These are phyloP conservation scores for Protomyces gravidus DNA, from an alignment of 1,139 yeast species.

Conservation along the genomic window DNA sequence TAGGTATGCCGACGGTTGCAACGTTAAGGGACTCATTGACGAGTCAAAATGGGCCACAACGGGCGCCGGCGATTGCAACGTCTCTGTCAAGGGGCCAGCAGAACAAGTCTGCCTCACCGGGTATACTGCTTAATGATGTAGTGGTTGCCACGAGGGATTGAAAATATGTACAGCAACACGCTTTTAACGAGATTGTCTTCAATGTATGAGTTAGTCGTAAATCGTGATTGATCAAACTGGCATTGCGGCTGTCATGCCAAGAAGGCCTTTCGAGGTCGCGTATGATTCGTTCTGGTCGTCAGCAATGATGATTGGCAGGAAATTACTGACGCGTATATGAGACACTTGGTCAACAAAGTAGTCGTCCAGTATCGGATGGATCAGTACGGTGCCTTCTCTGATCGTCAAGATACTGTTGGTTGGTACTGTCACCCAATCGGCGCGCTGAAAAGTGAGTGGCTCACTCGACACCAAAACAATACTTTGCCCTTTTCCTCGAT, in stretches of 20 bases:
- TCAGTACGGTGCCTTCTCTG: constrained; percentile 73
- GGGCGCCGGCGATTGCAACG: no score
- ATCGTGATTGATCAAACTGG: background rate
- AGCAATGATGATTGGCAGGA: background rate
- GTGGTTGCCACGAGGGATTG: no score
- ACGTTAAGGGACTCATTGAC: background rate
- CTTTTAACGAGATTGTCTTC: no score
- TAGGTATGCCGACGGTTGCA: background rate
- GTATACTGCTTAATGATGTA: no score
- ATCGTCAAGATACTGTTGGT: constrained; percentile 84
- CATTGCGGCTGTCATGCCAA: background rate
- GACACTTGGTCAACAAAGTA: constrained; percentile 21
- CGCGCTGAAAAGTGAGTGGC: constrained; percentile 91
- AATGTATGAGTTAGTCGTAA: no score
- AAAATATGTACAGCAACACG: no score
- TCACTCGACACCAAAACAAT: constrained; percentile 96
- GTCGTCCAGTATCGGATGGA: constrained; percentile 64
- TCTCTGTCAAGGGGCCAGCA: no score
- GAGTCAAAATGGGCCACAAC: background rate
- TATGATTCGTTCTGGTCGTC: background rate
- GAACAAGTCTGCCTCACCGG: no score
- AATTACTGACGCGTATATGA: background rate
- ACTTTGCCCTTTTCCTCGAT: constrained; percentile 84
- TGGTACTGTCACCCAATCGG: constrained; percentile 97
- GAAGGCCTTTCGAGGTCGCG: background rate